Percentiles rank a stretch among this genome's conserved stretches.
Evolutionary conservation across 2,329 filamentous ascomycete genomes (phyloP).

Genomic region (Phialemonium atrogriseum): DNA sequence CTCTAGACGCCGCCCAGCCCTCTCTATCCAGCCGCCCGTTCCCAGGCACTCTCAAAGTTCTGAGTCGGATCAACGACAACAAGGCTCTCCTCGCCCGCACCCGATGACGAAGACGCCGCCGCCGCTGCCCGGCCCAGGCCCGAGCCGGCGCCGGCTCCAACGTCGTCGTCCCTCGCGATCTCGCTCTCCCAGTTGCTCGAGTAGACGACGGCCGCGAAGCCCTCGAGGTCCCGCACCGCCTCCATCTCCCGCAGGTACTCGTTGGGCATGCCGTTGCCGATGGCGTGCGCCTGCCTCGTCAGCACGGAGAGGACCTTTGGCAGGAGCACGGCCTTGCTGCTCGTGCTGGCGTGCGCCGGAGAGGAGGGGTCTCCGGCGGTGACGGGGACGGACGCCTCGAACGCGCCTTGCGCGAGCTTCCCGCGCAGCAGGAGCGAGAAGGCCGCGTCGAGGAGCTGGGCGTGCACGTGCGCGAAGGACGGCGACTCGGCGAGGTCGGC

Average conservation of each 20-base stretch:
- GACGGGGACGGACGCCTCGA: conserved; percentile 40
- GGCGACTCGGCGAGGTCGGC: conserved; percentile 94
- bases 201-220: conserved; percentile 81
- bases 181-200: conserved; percentile 73
- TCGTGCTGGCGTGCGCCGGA: conserved; percentile 14
- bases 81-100: conserved; percentile 38
- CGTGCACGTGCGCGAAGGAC: conserved; percentile 78
- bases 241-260: conserved; percentile 71
- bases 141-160: conserved; percentile 6
- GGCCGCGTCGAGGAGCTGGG: conserved; percentile 75
- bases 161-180: conserved; percentile 41
- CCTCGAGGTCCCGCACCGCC: conserved; percentile 65
- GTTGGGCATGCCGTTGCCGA: conserved; percentile 70
- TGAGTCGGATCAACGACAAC: conserved; percentile 41
- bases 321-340: conserved; percentile 51
- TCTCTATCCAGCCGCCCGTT: conserved; percentile 41
- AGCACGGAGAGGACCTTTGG: conserved; percentile 86
- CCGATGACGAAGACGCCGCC: conserved; percentile 11
- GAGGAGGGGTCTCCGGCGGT: conserved; percentile 10
- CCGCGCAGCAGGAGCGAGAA: conserved; percentile 79
- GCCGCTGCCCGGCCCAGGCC: neutral
- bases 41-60: conserved; percentile 63
- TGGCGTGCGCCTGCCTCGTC: conserved; percentile 81
- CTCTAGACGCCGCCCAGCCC: too few relatives aligned
- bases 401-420: conserved; percentile 72